These are phyloP conservation scores for Plectosphaerella plurivora DNA, from an alignment of 2,329 filamentous ascomycete species.

Conservation along the genomic window DNA sequence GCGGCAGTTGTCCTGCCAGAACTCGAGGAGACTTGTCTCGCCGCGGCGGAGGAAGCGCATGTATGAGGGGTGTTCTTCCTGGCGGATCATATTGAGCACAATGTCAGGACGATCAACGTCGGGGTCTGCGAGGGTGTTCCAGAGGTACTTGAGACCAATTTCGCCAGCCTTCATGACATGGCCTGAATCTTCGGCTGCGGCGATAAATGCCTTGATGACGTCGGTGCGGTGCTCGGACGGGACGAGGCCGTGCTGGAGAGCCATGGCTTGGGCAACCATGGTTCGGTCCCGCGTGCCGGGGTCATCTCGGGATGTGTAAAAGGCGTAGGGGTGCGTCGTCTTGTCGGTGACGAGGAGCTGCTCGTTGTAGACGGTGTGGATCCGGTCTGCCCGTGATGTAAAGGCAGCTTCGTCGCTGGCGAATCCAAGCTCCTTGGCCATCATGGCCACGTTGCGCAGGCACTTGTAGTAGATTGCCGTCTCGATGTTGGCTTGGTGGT, in stretches of 20 bases:
- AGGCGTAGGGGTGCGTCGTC: conserved; percentile 24
- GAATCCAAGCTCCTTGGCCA: conserved; percentile 24
- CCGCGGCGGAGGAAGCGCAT: conserved; percentile 41
- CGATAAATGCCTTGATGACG: conserved; percentile 15
- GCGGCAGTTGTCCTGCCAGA: conserved; percentile 37
- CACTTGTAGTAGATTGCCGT: conserved; percentile 38
- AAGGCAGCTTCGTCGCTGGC: conserved; percentile 18
- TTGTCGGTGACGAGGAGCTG: conserved; percentile 26
- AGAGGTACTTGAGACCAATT: conserved; percentile 35
- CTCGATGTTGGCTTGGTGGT: conserved; percentile 39
- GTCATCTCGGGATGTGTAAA: conserved; percentile 31
- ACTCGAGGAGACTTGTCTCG: conserved; percentile 37
- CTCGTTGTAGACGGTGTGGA: conserved; percentile 26
- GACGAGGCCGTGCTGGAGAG: conserved; percentile 16
- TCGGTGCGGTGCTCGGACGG: conserved; percentile 13
- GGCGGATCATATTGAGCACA: conserved; percentile 36
- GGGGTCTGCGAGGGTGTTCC: conserved; percentile 28
- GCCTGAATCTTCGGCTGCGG: conserved; percentile 19
- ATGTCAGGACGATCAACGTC: conserved; percentile 33
- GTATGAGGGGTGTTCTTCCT: conserved; percentile 42
- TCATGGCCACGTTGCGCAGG: conserved; percentile 26
- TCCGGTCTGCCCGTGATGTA: conserved; percentile 19
- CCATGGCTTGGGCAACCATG: conserved; percentile 32
- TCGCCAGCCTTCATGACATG: conserved; percentile 33
- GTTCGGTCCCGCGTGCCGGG: conserved; percentile 25